A percentile compares a stretch with the other conserved stretches of the same genome.
Evolutionary conservation across 352 stramenopile species (phyloP).

Genomic region (Phytophthora sansomeana): DNA sequence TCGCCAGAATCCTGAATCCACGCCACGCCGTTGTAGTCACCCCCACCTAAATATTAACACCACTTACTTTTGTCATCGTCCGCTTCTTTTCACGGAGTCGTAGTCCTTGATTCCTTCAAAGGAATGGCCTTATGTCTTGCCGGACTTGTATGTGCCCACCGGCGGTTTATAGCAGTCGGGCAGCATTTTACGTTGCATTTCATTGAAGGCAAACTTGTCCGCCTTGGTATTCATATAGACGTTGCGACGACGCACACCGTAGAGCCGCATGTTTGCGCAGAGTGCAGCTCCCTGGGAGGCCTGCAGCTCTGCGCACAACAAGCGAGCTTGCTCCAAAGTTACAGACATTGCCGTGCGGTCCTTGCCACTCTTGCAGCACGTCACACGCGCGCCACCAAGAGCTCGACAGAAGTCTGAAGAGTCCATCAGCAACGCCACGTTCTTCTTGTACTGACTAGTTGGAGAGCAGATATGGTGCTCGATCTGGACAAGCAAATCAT

Average conservation of each 20-base stretch:
- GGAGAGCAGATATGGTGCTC: slow-evolving; percentile 77
- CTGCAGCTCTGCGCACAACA: slow-evolving; percentile 66
- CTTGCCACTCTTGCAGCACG: slow-evolving; percentile 98
- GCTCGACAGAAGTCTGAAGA: slow-evolving; percentile 85
- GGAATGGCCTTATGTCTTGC: slow-evolving; percentile 63
- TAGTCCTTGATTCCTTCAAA: slow-evolving; percentile 29
- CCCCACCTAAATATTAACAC: slow-evolving; percentile 44
- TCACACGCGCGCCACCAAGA: slow-evolving; percentile 92
- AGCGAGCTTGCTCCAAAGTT: slow-evolving; percentile 92
- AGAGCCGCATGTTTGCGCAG: slow-evolving; percentile 78
- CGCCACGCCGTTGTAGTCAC: slow-evolving; percentile 1
- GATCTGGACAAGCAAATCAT: slow-evolving; percentile 72
- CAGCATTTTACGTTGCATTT: slow-evolving; percentile 88
- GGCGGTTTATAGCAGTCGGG: slow-evolving; percentile 89
- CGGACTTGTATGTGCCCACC: slow-evolving; percentile 83
- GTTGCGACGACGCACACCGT: slow-evolving; percentile 79
- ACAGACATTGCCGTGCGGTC: slow-evolving; percentile 98
- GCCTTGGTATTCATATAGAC: slow-evolving; percentile 89
- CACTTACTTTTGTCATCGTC: slow-evolving; percentile 29
- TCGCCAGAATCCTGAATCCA: slow-evolving; percentile 8
- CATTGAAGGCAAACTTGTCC: slow-evolving; percentile 89
- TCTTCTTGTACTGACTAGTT: slow-evolving; percentile 84
- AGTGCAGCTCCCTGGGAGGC: slow-evolving; percentile 63
- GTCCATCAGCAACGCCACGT: slow-evolving; percentile 80
- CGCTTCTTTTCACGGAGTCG: slow-evolving; percentile 30